These are phyloP conservation scores for Wickerhamomyces bisporus DNA, from an alignment of 805 yeast species.

Conservation along the genomic window DNA sequence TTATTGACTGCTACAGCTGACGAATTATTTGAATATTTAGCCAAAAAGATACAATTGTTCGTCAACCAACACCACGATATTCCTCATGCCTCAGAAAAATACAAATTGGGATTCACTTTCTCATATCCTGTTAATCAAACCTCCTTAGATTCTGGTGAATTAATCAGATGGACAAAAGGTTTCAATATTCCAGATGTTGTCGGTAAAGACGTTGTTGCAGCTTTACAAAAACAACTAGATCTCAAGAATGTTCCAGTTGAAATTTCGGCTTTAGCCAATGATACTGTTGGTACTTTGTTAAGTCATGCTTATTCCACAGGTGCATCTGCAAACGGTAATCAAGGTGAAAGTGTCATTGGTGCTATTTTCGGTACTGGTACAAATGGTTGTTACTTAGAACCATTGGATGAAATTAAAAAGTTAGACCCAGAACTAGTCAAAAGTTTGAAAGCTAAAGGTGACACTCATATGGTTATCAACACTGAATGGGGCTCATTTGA, in stretches of 20 bases:
- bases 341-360: constrained; percentile 77
- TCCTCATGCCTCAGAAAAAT: constrained; percentile 23
- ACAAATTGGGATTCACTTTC: constrained; percentile 89
- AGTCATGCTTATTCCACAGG: constrained; percentile 79
- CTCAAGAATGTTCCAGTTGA: constrained; percentile 52
- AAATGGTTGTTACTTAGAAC: constrained; percentile 90
- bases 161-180: constrained; percentile 96
- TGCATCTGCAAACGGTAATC: constrained; percentile 46
- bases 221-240: constrained; percentile 68
- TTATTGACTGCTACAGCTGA: constrained; percentile 63
- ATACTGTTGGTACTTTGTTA: constrained; percentile 90
- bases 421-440: constrained; percentile 44
- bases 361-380: constrained; percentile 97
- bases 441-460: constrained; percentile 36
- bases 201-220: constrained; percentile 72
- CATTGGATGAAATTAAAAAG: constrained; percentile 67
- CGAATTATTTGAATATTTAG: constrained; percentile 70
- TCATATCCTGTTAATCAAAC: constrained; percentile 90
- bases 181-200: constrained; percentile 82
- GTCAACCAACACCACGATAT: constrained; percentile 56
- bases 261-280: constrained; percentile 89
- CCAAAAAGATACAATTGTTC: constrained; percentile 62
- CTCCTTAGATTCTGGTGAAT: constrained; percentile 69
- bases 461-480: constrained; percentile 77
- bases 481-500: constrained; percentile 99